Conservation (phyloP, 768 basidiomycete genomes). For the Boletales sp. region DNA sequence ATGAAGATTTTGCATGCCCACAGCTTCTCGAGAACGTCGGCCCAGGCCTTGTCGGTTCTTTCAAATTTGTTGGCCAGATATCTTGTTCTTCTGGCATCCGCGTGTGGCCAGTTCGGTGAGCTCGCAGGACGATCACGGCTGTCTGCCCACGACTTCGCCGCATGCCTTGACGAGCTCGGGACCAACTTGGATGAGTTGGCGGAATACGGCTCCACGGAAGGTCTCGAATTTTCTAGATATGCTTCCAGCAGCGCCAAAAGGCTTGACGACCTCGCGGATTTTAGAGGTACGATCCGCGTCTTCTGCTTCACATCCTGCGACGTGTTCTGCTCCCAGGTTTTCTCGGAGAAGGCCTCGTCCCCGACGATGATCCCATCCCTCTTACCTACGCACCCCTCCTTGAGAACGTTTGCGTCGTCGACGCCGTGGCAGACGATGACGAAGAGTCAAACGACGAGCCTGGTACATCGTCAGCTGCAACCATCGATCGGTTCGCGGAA, state of each 20-base stretch:
- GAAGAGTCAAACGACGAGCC: conserved; percentile 28
- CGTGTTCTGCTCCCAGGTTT: conserved; percentile 45
- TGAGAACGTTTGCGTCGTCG: conserved; percentile 12
- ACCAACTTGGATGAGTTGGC: conserved; percentile 64
- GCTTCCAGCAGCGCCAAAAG: conserved; percentile 59
- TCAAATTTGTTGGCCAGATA: conserved; percentile 78
- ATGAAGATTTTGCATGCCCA: conserved; percentile 75
- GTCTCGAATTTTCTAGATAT: conserved; percentile 64
- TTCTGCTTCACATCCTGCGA: neutral
- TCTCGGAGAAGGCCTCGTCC: conserved; percentile 55
- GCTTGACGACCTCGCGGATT: conserved; percentile 69
- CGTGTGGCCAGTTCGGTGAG: conserved; percentile 70
- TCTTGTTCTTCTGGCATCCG: conserved; percentile 57
- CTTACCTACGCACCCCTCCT: conserved; percentile 44
- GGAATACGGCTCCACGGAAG: conserved; percentile 66
- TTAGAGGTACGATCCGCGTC: conserved; percentile 53
- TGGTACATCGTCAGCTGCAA: conserved; percentile 8
- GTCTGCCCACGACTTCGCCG: conserved; percentile 55
- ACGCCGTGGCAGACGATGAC: conserved; percentile 29
- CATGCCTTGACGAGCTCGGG: conserved; percentile 73
- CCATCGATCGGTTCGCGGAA: conserved; percentile 21
- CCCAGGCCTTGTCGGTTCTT: conserved; percentile 65
- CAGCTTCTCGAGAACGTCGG: conserved; percentile 71
- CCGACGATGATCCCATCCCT: conserved; percentile 52
- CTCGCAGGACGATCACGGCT: conserved; percentile 66